phyloP scores from a whole-genome alignment of 2,329 filamentous ascomycete species.

The Apiospora arundinis region DNA sequence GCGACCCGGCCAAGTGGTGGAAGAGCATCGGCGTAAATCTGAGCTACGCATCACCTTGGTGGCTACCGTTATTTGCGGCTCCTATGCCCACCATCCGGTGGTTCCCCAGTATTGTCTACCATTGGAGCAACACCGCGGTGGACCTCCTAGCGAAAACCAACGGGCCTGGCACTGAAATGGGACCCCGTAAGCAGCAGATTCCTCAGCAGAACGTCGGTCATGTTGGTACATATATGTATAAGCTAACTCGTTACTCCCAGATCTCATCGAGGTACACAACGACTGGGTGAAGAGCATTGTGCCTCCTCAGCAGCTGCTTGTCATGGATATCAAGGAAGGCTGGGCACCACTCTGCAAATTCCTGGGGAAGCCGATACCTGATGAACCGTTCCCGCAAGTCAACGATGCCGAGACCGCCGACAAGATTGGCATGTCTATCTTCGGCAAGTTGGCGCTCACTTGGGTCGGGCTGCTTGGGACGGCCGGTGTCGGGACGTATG shows the following conservation, averaged over 20 bases:
- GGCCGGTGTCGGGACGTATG: background rate
- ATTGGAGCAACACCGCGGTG: constrained; percentile 5
- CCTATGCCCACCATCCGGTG: constrained; percentile 14
- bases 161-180: background rate
- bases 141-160: background rate
- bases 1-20: constrained; percentile 35
- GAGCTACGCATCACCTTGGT: constrained; percentile 1
- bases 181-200: background rate
- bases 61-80: background rate
- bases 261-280: constrained; percentile 32
- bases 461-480: constrained; percentile 11
- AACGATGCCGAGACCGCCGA: constrained; percentile 24
- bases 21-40: constrained; percentile 27
- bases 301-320: constrained; percentile 1
- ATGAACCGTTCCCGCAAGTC: constrained; percentile 26
- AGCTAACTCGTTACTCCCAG: background rate
- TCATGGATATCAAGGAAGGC: constrained; percentile 28
- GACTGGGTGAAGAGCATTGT: constrained; percentile 38
- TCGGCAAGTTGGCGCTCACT: background rate
- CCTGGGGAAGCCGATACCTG: constrained; percentile 30
- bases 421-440: background rate
- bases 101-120: constrained; percentile 1
- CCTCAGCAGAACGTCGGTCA: too few species aligned
- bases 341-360: constrained; percentile 37
- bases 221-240: background rate